phyloP scores from a whole-genome alignment of 305 asterid genomes.

The Stenogyne calaminthoides region DNA sequence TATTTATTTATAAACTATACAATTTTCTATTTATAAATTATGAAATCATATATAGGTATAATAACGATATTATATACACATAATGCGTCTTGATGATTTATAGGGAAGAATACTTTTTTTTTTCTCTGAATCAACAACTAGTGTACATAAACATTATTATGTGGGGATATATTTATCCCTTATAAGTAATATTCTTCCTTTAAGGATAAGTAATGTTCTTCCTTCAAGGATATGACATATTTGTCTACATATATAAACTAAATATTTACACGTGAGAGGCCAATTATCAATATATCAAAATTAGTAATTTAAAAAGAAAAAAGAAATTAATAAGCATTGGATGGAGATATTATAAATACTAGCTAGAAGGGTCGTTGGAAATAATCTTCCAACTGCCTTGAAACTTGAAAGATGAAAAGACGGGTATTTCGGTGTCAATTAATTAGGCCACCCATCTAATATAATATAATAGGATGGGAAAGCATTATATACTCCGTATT shows the following conservation, averaged over 20 bases:
- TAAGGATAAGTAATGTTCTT: no score
- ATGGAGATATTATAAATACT: conserved; percentile 15
- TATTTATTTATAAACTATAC: neutral
- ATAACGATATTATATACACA: neutral
- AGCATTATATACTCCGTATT: no score
- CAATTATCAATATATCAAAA: neutral
- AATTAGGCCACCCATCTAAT: conserved; percentile 38
- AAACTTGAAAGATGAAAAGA: conserved; percentile 42
- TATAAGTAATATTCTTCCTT: neutral
- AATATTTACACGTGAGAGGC: neutral
- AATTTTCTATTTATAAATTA: neutral
- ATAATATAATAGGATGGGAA: conserved; percentile 46
- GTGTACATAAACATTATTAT: neutral
- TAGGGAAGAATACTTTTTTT: no score
- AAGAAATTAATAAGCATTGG: neutral
- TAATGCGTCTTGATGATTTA: neutral
- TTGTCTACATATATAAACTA: neutral
- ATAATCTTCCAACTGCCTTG: conserved; percentile 47
- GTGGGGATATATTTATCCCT: neutral
- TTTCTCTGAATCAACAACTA: no score
- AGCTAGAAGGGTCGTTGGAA: conserved; percentile 41
- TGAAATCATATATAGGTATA: neutral
- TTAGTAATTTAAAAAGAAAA: neutral
- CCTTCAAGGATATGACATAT: neutral
- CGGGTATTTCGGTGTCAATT: conserved; percentile 37